phyloP scores from a whole-genome alignment of 2,329 filamentous ascomycete species.

The Dothiorella sarmentorum region DNA sequence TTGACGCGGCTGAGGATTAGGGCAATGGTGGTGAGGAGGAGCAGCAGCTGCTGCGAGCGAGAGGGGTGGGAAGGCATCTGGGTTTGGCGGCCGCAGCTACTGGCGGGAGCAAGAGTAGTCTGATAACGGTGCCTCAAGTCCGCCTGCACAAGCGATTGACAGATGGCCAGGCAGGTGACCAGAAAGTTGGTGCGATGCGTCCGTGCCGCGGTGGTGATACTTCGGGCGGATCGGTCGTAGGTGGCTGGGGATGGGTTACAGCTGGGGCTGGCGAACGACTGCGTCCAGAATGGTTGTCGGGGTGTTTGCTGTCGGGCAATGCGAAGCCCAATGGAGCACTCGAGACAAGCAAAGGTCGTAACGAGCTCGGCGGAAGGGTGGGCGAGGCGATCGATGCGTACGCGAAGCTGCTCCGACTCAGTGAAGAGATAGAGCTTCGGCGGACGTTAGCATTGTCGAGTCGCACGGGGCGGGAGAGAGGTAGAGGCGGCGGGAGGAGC shows the following conservation, averaged over 20 bases:
- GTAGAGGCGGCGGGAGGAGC: background rate
- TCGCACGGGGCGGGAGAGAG: background rate
- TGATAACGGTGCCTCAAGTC: background rate
- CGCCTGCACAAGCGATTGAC: conserved; percentile 7
- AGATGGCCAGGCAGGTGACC: conserved; percentile 1
- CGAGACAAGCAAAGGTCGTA: background rate
- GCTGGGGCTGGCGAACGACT: background rate
- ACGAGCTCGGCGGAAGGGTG: conserved; percentile 1
- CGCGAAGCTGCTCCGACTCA: conserved; percentile 16
- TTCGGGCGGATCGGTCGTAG: conserved; percentile 6
- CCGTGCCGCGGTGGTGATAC: conserved; percentile 14
- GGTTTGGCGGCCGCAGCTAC: background rate
- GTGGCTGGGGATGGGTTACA: background rate
- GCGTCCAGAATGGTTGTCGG: background rate
- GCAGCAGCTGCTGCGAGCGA: background rate
- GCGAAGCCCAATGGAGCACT: background rate
- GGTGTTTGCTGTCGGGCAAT: background rate
- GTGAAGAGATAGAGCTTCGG: conserved; percentile 16
- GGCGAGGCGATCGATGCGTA: conserved; percentile 17
- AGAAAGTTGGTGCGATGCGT: conserved; percentile 11
- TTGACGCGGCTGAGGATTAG: background rate
- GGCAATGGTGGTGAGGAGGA: background rate
- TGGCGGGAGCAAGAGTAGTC: background rate
- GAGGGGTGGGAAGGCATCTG: background rate
- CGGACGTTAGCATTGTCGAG: conserved; percentile 12